A percentile compares a stretch with the other conserved stretches of the same genome.
phyloP scores from a whole-genome alignment of 148 eudicot genomes.

The Talinum fruticosum region DNA sequence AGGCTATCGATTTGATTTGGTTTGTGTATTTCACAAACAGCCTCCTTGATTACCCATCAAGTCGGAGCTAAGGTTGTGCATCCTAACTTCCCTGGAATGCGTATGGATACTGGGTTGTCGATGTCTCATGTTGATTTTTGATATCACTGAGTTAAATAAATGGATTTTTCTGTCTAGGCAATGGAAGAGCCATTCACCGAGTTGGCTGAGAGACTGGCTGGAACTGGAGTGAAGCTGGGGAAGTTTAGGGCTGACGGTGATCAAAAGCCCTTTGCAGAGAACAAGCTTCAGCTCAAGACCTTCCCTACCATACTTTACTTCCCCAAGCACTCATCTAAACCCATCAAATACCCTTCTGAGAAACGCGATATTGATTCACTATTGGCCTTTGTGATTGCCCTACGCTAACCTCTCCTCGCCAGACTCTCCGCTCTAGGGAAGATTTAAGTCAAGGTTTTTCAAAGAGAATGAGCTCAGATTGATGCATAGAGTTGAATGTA shows the following conservation, averaged over 20 bases:
- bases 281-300: conserved; percentile 53
- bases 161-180: conserved; percentile 28
- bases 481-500: not conserved
- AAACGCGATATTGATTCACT: conserved; percentile 65
- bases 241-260: conserved; percentile 67
- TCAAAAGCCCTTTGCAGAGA: conserved; percentile 55
- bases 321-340: conserved; percentile 53
- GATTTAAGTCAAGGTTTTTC: not conserved
- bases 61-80: too few relatives aligned
- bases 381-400: conserved; percentile 55
- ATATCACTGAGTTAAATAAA: not conserved
- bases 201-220: conserved; percentile 50
- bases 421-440: not conserved
- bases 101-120: too few relatives aligned
- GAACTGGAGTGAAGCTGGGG: conserved; percentile 56
- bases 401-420: conserved; percentile 21
- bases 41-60: too few relatives aligned
- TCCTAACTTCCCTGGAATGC: too few relatives aligned
- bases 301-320: conserved; percentile 64
- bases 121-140: too few relatives aligned
- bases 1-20: not conserved
- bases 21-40: not conserved
- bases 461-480: not conserved
- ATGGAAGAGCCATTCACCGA: conserved; percentile 64
- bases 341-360: conserved; percentile 69